Evolutionary conservation across 352 stramenopile species (phyloP), one percentile per base, ranked within the genome.

Genomic region (Pythium coloratum): DNA sequence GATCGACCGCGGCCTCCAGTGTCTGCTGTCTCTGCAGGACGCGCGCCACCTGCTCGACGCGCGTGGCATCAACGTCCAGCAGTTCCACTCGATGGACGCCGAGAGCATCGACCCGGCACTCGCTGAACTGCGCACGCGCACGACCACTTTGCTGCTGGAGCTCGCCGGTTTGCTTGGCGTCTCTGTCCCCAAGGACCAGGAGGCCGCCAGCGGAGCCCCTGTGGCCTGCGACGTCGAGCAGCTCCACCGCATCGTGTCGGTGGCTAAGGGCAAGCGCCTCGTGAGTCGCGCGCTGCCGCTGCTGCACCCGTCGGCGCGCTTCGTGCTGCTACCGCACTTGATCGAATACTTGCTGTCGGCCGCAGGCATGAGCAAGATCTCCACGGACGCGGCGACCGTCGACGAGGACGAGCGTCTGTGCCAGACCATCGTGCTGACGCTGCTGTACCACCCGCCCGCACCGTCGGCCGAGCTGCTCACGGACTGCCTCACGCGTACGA

Each of bases 61-160:
- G 8, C 85, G 88, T 24, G 82, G 85, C 24, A 85, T 95, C 36
- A 93, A 94, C 53, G 88, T 94, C 30, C 85, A 93, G 71, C 81
- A 93, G 55, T 95, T 95, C 66, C 88, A 95, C 64, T 88, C 84
- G 33, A 84, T 95, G 76, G 76, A 88, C 66, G 74, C 78, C 12
- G 46, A 74, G 34, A 76, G 88, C 49, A 92, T 95, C 65, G 88
- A 94, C 51, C 81, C 84, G 1, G 76, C 86, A 36, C 78, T 95
- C 2, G 74, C 82, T 1, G 76, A 90, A 54, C 63, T 95, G 55
- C 88, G 88, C 36, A 73, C 71, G 16, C 78, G 80, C 28, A 95
- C 88, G 12, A 91, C 86, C 4, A 76, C 71, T 46, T 49, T 95
- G 56, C 67, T 95, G 46, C 64, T 93, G 0, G 86, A 94, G 65